These are phyloP conservation scores for Phytomonas sp. DNA, from an alignment of 208 protist genomes.

Conservation along the genomic window DNA sequence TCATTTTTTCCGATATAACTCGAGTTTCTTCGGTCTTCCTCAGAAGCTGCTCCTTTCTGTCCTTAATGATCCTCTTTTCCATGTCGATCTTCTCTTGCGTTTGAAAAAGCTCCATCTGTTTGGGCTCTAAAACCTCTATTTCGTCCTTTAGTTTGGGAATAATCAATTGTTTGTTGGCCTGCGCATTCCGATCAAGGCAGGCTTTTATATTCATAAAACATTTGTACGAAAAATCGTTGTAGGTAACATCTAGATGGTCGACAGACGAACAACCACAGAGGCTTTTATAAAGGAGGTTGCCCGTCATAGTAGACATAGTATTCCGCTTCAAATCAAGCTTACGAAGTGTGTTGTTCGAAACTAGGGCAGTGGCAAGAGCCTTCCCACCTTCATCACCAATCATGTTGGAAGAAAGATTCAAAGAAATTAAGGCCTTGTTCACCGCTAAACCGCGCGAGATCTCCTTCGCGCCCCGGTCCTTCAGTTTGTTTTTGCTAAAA, in stretches of 20 bases:
- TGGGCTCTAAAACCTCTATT: slow-evolving; percentile 65
- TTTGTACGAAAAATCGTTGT: slow-evolving; percentile 90
- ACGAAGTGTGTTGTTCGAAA: slow-evolving; percentile 55
- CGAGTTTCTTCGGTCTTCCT: slow-evolving; percentile 75
- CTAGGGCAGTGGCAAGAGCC: slow-evolving; percentile 49
- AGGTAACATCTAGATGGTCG: slow-evolving; percentile 80
- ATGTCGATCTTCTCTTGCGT: slow-evolving; percentile 78
- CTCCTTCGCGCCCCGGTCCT: slow-evolving; percentile 61
- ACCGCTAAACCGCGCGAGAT: slow-evolving; percentile 58
- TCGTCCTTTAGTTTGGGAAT: slow-evolving; percentile 68
- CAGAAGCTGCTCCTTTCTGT: slow-evolving; percentile 79
- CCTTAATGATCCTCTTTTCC: slow-evolving; percentile 75
- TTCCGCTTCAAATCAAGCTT: slow-evolving; percentile 80
- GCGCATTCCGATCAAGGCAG: slow-evolving; percentile 54
- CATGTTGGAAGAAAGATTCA: slow-evolving; percentile 72
- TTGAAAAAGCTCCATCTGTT: slow-evolving; percentile 76
- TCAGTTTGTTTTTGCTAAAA: slow-evolving; percentile 80
- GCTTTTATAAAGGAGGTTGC: slow-evolving; percentile 55
- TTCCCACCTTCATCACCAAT: slow-evolving; percentile 71
- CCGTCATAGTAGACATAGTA: slow-evolving; percentile 59
- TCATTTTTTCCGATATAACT: slow-evolving; percentile 63
- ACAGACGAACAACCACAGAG: slow-evolving; percentile 58
- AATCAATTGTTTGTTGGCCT: slow-evolving; percentile 56
- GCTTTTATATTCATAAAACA: slow-evolving; percentile 63
- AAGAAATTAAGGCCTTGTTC: slow-evolving; percentile 52